Percentiles rank a stretch among this genome's conserved stretches.
Conservation (phyloP, 352 stramenopile genomes). For the Pythium aphanidermatum region DNA sequence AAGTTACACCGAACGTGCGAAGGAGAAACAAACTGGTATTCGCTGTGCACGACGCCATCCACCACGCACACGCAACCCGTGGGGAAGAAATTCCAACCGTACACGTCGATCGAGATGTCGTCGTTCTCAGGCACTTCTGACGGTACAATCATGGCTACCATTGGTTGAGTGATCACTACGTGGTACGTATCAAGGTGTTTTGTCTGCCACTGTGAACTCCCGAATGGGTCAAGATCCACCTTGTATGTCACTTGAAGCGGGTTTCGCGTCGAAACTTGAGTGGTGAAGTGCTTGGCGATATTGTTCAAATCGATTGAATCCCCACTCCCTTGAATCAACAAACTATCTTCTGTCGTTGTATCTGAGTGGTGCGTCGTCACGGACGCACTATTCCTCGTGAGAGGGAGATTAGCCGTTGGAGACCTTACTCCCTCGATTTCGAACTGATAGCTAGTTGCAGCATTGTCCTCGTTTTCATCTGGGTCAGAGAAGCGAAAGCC, state of each 20-base stretch:
- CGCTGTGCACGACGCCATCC: background rate
- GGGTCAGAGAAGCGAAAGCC: slow-evolving; percentile 16
- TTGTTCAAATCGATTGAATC: slow-evolving; percentile 8
- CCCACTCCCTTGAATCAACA: slow-evolving; percentile 16
- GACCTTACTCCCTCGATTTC: slow-evolving; percentile 10
- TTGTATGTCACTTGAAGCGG: slow-evolving; percentile 8
- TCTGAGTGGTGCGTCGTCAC: slow-evolving; percentile 6
- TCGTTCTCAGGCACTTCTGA: slow-evolving; percentile 8
- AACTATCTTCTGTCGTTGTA: background rate
- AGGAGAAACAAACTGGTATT: slow-evolving; percentile 1
- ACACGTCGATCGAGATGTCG: slow-evolving; percentile 1
- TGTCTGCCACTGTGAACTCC: background rate
- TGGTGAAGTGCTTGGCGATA: slow-evolving; percentile 7
- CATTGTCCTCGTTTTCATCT: slow-evolving; percentile 18
- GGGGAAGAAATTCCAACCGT: slow-evolving; percentile 12
- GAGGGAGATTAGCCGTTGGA: slow-evolving; percentile 9
- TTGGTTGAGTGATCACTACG: slow-evolving; percentile 1
- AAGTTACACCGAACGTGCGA: slow-evolving; percentile 7
- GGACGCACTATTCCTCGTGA: slow-evolving; percentile 4
- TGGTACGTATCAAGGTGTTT: slow-evolving; percentile 1
- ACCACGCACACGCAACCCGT: slow-evolving; percentile 8
- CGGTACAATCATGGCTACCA: slow-evolving; percentile 4
- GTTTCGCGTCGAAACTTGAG: slow-evolving; percentile 7
- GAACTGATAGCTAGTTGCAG: slow-evolving; percentile 11
- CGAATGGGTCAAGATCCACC: slow-evolving; percentile 6